Conservation (phyloP, 2,329 filamentous ascomycete species). For the Catunica adiposa region DNA sequence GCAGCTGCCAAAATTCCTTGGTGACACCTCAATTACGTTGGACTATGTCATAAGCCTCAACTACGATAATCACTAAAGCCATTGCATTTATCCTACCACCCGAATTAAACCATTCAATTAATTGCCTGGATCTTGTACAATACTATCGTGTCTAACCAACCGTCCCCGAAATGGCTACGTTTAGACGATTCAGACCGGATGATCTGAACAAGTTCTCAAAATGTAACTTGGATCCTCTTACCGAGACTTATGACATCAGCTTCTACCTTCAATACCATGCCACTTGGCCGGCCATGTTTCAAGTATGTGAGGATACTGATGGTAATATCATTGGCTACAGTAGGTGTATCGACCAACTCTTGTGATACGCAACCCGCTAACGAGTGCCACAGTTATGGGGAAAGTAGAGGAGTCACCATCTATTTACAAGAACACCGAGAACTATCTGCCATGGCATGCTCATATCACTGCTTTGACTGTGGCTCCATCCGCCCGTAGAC, state of each 20-base stretch:
- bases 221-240: constrained; percentile 88
- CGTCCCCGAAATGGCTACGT: constrained; percentile 76
- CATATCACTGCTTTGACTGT: constrained; percentile 95
- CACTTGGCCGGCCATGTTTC: constrained; percentile 89
- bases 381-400: constrained; percentile 62
- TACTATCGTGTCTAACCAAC: not conserved
- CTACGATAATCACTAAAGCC: too few species aligned
- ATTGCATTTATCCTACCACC: too few species aligned
- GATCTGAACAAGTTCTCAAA: constrained; percentile 84
- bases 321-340: constrained; percentile 93
- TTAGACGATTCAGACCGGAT: constrained; percentile 67
- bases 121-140: too few species aligned
- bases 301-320: constrained; percentile 69
- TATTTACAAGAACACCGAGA: constrained; percentile 56
- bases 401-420: constrained; percentile 82
- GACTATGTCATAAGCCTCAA: too few species aligned
- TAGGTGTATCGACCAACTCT: constrained; percentile 28
- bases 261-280: constrained; percentile 96
- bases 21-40: too few species aligned
- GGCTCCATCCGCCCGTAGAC: constrained; percentile 65
- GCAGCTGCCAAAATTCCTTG: not conserved
- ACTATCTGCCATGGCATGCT: constrained; percentile 98
- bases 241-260: constrained; percentile 90
- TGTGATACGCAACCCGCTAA: not conserved
- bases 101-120: not conserved